Evolutionary conservation across 257 asterid genomes (phyloP).

Genomic region (Verbena officinalis): DNA sequence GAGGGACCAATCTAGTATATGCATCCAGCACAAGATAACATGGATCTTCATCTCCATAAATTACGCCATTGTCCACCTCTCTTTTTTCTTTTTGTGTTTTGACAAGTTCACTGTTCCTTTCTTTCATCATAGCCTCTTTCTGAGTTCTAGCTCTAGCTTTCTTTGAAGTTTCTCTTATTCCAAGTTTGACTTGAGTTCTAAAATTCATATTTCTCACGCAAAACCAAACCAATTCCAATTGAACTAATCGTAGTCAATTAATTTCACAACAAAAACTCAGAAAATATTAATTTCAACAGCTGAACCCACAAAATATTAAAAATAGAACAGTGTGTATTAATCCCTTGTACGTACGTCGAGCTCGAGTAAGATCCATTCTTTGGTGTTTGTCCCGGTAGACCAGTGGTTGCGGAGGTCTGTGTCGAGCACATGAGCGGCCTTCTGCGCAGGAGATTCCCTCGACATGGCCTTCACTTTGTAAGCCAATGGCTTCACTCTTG

Average conservation of each 20-base stretch:
- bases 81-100: no score
- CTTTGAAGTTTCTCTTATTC: no score
- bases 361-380: constrained; percentile 97
- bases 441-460: constrained; percentile 88
- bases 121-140: no score
- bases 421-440: constrained; percentile 81
- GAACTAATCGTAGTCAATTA: constrained; percentile 18
- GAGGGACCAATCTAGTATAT: no score
- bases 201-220: constrained; percentile 17
- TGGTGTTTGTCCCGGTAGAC: constrained; percentile 95
- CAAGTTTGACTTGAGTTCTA: neutral
- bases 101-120: no score
- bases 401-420: constrained; percentile 95
- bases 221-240: constrained; percentile 19
- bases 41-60: no score
- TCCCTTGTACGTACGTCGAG: constrained; percentile 64
- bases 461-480: constrained; percentile 95
- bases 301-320: neutral
- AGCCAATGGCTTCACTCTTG: constrained; percentile 76
- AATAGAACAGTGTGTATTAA: constrained; percentile 24
- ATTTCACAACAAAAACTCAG: constrained; percentile 5
- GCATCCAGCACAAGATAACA: no score
- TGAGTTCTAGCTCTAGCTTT: no score
- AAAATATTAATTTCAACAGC: neutral
- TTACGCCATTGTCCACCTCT: no score